Evolutionary conservation across 1,139 yeast genomes (phyloP), one percentile per base, ranked within the genome.

Genomic region (Kluyveromyces marxianus): DNA sequence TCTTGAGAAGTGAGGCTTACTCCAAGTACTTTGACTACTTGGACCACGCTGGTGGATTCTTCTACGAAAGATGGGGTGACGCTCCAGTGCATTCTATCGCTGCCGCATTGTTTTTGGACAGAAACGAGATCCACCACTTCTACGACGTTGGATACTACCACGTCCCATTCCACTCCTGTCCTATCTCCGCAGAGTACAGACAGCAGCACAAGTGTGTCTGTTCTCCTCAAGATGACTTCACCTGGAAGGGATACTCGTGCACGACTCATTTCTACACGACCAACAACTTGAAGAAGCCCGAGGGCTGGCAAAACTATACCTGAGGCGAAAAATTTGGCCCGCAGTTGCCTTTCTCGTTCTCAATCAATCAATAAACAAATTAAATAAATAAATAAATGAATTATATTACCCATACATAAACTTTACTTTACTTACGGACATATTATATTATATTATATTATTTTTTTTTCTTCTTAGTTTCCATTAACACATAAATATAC

Each of bases 41-140:
- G 55, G 97, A 89, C 63, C 60, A 71, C 49, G 73, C 82, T 1
- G 96, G 96, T 35, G 95, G 95, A 3, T 89, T 89, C 69, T 89
- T 85, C 69, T 89, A 89, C 65, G 96, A 89, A 65, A 74, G 96
- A 62, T 89, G 97, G 97, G 96, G 96, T 31, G 96, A 89, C 66
- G 96, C 96, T 0, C 96, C 96, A 4, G 79, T 88, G 26, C 96
- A 88, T 67, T 81, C 95, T 3, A 77, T 88, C 52, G 90, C 92
- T 1, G 94, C 88, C 1, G 72, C 95, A 0, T 70, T 84, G 48
- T 75, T 88, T 62, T 66, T 86, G 53, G 76, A 82, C 50, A 76
- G 74, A 55, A 74, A 74, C 49, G 75, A 83, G 58, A 69, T 88
- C 44, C 95, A 87, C 63, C 86, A 76, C 70, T 88, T 88, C 62